phyloP scores from a whole-genome alignment of 78 protist species.

The Goniomonas avonlea region DNA sequence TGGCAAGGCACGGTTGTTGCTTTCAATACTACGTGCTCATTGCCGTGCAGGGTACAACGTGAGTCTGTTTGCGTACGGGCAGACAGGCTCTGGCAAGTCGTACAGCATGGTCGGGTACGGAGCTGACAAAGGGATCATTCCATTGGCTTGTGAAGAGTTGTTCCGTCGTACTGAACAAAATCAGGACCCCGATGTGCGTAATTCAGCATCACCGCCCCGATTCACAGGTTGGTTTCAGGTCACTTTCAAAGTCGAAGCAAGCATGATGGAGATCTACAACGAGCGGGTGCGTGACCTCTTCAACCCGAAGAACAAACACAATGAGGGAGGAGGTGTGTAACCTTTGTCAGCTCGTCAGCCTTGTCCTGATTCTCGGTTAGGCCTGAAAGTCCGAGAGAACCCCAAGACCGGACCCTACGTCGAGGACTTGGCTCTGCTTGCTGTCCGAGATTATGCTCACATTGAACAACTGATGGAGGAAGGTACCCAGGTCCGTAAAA shows the following conservation, averaged over 20 bases:
- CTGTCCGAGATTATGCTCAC: constrained; percentile 4
- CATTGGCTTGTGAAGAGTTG: constrained; percentile 43
- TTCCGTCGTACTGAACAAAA: constrained; percentile 16
- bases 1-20: too few species aligned
- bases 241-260: constrained; percentile 17
- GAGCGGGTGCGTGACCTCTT: constrained; percentile 60
- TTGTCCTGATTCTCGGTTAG: too few species aligned
- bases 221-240: background rate
- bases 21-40: background rate
- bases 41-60: constrained; percentile 59
- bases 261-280: constrained; percentile 68
- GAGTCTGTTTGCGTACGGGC: constrained; percentile 70
- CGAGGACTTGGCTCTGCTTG: background rate
- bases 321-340: too few species aligned
- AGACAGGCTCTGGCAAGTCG: constrained; percentile 54
- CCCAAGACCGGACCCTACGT: constrained; percentile 39
- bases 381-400: constrained; percentile 26
- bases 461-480: constrained; percentile 22
- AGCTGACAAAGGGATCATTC: constrained; percentile 46
- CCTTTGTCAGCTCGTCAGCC: too few species aligned
- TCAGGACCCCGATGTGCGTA: background rate
- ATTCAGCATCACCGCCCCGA: background rate
- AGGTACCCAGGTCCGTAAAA: constrained; percentile 26
- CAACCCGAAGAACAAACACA: background rate
- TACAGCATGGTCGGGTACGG: constrained; percentile 48